Evolutionary conservation across 2,329 filamentous ascomycete genomes (phyloP).

Genomic region (Pseudogymnoascus sp.): DNA sequence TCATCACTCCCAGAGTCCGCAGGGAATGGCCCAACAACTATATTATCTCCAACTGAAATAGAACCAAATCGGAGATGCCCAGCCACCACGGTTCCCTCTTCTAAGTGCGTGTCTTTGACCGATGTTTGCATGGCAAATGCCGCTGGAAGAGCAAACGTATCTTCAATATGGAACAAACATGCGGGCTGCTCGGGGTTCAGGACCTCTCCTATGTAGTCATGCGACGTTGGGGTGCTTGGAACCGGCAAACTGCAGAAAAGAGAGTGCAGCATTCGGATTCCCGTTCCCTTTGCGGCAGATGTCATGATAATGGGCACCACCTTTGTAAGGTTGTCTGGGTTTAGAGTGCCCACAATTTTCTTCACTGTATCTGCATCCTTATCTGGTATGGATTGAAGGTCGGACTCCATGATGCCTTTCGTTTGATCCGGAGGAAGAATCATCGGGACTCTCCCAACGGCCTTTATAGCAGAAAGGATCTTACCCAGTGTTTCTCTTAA

Average conservation of each 20-base stretch:
- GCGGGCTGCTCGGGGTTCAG: conserved; percentile 52
- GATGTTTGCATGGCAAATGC: conserved; percentile 45
- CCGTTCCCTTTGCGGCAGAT: conserved; percentile 76
- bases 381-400: conserved; percentile 49
- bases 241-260: conserved; percentile 70
- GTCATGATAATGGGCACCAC: conserved; percentile 80
- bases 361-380: conserved; percentile 52
- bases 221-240: conserved; percentile 45
- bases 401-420: conserved; percentile 35
- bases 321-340: conserved; percentile 26
- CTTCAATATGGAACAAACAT: conserved; percentile 81
- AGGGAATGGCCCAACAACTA: conserved; percentile 73
- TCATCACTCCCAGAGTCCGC: conserved; percentile 41
- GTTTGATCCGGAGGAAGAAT: conserved; percentile 57
- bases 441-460: conserved; percentile 62
- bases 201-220: conserved; percentile 46
- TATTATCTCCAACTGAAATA: conserved; percentile 67
- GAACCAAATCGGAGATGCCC: conserved; percentile 75
- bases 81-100: conserved; percentile 66
- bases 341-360: conserved; percentile 44
- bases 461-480: conserved; percentile 70
- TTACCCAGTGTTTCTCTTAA: conserved; percentile 64
- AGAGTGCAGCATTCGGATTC: conserved; percentile 74
- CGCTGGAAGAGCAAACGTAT: conserved; percentile 69
- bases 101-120: conserved; percentile 34